Evolutionary conservation across 2,329 filamentous ascomycete genomes (phyloP).

Genomic region (Ophiostoma sp.): DNA sequence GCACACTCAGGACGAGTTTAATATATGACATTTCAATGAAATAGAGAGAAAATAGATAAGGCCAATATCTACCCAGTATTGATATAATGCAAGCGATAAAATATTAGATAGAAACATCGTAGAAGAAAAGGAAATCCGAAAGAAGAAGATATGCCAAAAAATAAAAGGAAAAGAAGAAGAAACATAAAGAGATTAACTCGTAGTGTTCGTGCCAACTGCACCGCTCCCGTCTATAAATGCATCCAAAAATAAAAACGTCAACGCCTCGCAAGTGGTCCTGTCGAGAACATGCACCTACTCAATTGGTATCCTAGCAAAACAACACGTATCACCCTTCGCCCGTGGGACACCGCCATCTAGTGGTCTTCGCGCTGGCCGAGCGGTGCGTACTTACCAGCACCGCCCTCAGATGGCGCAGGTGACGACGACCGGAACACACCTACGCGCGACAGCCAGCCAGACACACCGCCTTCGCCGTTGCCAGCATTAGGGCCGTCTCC

Average conservation of each 20-base stretch:
- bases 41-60: background rate
- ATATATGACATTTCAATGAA: background rate
- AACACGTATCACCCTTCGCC: background rate
- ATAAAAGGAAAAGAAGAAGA: background rate
- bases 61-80: background rate
- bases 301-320: background rate
- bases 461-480: constrained; percentile 36
- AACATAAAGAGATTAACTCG: background rate
- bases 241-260: constrained; percentile 11
- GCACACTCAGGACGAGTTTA: too few species aligned
- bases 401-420: constrained; percentile 32
- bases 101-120: background rate
- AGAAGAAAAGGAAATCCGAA: background rate
- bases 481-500: constrained; percentile 30
- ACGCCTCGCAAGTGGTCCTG: constrained; percentile 13
- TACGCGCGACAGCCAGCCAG: constrained; percentile 46
- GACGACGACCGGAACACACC: constrained; percentile 36
- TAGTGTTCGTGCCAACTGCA: constrained; percentile 12
- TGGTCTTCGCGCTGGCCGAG: constrained; percentile 40
- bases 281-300: background rate
- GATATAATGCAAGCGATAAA: background rate
- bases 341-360: background rate
- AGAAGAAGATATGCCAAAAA: background rate
- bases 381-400: constrained; percentile 37
- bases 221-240: constrained; percentile 14